Base-by-base conservation (phyloP, 768 basidiomycete species). In the Tulasnella sp. region DNA sequence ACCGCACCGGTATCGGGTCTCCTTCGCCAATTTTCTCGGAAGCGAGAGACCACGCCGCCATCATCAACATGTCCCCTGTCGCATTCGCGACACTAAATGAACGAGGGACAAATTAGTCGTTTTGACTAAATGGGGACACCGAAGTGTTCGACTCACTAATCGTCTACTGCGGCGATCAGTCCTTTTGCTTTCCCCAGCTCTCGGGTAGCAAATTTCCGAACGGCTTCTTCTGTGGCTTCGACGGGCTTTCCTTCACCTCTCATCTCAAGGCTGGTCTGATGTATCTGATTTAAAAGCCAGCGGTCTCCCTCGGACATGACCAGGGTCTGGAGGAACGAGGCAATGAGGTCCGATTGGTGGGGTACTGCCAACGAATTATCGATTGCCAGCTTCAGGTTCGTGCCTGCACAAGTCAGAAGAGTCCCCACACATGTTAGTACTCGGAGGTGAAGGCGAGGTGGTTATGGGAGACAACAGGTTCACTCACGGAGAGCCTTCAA, bases 241-340 rank as follows among this genome's bases (percentile, higher is more conserved):
- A 98, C 95, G 2, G 96, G 96, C 80, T 90, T 88, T 0, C 91
- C 92, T 74, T 87, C 87, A 20, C 37, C 77, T 6, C 51, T 29
- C n/a, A 48, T n/a, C 26, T 74, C 74, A 10, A 37, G 20, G 20
- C 42, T 42, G 23, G 29, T 39, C 7, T 61, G 73, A 23, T 88
- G 87, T 4, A 91, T 88, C 79, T 95, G 90, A 2, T 90, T 87
- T 78, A 86, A 86, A n/a, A 99, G 88, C 93, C 94, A 98, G 79
- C 90, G 88, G 81, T 96, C 93, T 20, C 96, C 96, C 86, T 98
- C 96, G 77, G 93, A 95, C 96, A 98, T 98, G 81, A 99, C 90
- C 46, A 98, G 86, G 20, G 95, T 95, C 85, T 99, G 96, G 81
- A 99, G 86, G 84, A 96, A 98, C 0, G 94, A 95, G 5, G 96